Percentiles rank a stretch among this genome's conserved stretches.
Conservation (phyloP, 225 moss, liverwort and hornwort genomes). For the Marchantia polymorpha region DNA sequence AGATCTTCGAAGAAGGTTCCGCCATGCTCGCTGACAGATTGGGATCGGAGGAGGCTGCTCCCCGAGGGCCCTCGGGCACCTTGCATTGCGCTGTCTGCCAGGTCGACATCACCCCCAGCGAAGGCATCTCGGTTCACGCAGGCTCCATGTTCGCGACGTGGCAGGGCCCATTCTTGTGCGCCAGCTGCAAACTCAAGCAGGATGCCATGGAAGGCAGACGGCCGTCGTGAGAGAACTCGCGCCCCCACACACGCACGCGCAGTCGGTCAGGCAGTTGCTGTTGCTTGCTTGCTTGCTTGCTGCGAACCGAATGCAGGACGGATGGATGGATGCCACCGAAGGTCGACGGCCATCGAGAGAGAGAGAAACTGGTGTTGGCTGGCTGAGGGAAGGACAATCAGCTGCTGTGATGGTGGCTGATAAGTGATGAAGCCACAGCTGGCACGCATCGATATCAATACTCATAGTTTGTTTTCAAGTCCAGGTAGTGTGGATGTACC, state of each 20-base stretch:
- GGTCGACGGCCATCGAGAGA: constrained; percentile 9
- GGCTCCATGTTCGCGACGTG: constrained; percentile 54
- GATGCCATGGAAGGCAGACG: constrained; percentile 39
- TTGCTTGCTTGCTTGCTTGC: constrained; percentile 11
- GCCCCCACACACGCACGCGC: no score
- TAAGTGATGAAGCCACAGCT: constrained; percentile 11
- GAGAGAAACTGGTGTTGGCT: not conserved
- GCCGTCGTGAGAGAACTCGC: constrained; percentile 6
- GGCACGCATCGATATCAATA: not conserved
- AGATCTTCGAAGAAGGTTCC: constrained; percentile 82
- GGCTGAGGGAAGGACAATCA: not conserved
- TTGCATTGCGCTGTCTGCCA: constrained; percentile 39
- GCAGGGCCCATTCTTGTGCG: constrained; percentile 69
- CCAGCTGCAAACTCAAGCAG: constrained; percentile 47
- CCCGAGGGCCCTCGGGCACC: constrained; percentile 8
- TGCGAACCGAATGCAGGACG: constrained; percentile 31
- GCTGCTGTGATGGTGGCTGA: constrained; percentile 15
- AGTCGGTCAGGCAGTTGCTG: not conserved
- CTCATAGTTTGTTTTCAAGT: constrained; percentile 4
- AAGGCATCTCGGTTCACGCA: constrained; percentile 65
- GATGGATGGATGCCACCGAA: constrained; percentile 22
- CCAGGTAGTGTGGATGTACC: constrained; percentile 2
- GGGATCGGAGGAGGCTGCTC: constrained; percentile 30
- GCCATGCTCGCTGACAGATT: constrained; percentile 74
- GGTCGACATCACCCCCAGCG: constrained; percentile 48